Evolutionary conservation across 306 rosid genomes (phyloP), one percentile per base, ranked within the genome.

Genomic region (Prinsepia uniflora): DNA sequence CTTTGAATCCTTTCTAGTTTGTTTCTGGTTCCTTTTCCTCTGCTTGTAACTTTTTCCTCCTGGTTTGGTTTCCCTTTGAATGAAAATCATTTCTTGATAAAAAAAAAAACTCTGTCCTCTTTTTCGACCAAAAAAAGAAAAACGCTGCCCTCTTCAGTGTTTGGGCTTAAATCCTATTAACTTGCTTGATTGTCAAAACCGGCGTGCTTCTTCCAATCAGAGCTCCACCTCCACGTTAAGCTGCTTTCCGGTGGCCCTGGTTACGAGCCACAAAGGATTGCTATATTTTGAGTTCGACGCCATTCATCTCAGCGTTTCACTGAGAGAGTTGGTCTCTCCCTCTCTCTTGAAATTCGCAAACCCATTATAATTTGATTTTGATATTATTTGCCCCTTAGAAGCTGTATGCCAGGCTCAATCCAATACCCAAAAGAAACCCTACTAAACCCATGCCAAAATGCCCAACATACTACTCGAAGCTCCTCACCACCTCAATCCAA

Each of bases 371-470:
- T 54, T 22, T 69, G 73, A 55, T 69, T 54, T 22, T 20, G 10
- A 7, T 13, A 52, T 19, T 41, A 48, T 22, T 54, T 3, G 14
- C 8, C 39, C 72, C 34, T 10, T 70, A 12, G 8, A 49, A 56
- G 43, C 14, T 57, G 24, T 46, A 43, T 55, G 18, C 54, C 44
- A 55, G 55, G 0, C 20, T 42, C 34, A 22, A 20, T 55, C 61
- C 53, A 22, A 57, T 24, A 15, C 45, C 46, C 53, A 20, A 42
- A 50, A 15, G 61, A 52, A 64, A 54, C 34, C 81, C 60, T 49
- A 41, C 39, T 45, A 52, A 66, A 24, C 85, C 83, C 75, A 83
- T 87, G 86, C 81, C 88, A 74, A 86, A 81, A 86, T 86, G 81
- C 78, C 72, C 83, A 49, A 60, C 46, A 17, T 72, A 22, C 72